A percentile compares a stretch with the other conserved stretches of the same genome.
These are phyloP conservation scores for Cornus controversa DNA, from an alignment of 148 eudicot species.

Conservation along the genomic window DNA sequence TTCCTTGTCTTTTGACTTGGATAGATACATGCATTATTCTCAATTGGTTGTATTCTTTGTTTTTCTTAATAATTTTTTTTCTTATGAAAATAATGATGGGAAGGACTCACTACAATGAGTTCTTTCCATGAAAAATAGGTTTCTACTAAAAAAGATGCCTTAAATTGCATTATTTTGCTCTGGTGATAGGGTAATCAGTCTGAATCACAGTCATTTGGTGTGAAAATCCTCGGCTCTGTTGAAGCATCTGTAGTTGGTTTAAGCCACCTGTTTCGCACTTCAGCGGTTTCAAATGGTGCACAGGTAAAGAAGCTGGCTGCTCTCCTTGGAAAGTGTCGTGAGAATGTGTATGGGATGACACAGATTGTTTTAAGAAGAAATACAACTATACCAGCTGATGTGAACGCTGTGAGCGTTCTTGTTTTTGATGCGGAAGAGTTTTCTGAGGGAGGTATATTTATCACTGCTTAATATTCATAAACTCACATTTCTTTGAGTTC, in stretches of 20 bases:
- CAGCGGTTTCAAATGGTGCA: conserved; percentile 72
- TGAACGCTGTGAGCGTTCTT: conserved; percentile 75
- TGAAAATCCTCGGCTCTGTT: conserved; percentile 59
- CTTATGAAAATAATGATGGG: not conserved
- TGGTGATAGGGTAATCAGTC: conserved; percentile 39
- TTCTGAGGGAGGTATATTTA: conserved; percentile 48
- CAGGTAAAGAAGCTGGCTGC: conserved; percentile 69
- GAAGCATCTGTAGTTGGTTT: conserved; percentile 89
- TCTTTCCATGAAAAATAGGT: not conserved
- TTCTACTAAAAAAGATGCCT: not conserved
- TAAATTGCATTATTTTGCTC: not conserved
- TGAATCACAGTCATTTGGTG: conserved; percentile 27
- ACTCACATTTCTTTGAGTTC: not conserved
- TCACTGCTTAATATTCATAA: not conserved
- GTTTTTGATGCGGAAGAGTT: conserved; percentile 49
- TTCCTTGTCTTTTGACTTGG: conserved; percentile 4
- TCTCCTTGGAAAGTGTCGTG: conserved; percentile 55
- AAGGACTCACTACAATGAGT: not conserved
- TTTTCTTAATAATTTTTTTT: not conserved
- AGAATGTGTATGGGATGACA: conserved; percentile 47
- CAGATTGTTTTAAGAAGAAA: conserved; percentile 70
- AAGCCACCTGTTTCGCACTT: conserved; percentile 64
- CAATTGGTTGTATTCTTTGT: not conserved
- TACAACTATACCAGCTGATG: conserved; percentile 64
- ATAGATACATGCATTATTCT: not conserved